Percentiles rank a stretch among this genome's conserved stretches.
Conservation (phyloP, 257 asterid genomes). For the Scutellaria minor region DNA sequence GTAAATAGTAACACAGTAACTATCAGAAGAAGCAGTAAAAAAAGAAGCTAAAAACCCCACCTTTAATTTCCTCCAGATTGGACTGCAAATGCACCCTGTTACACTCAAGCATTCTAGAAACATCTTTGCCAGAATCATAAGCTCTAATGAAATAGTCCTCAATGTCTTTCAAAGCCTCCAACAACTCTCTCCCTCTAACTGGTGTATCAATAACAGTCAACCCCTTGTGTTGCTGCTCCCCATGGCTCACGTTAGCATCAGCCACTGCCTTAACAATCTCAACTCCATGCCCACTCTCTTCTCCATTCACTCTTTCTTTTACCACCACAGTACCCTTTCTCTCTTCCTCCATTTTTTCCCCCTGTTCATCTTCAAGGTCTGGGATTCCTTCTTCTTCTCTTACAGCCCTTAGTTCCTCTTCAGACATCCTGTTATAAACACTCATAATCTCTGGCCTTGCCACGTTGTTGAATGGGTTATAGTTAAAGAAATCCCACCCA, state of each 20-base stretch:
- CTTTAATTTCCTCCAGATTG: slow-evolving; percentile 84
- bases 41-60: slow-evolving; percentile 36
- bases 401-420: slow-evolving; percentile 84
- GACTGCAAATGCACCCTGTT: slow-evolving; percentile 83
- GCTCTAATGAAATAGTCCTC: slow-evolving; percentile 84
- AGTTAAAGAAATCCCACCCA: slow-evolving; percentile 96
- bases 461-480: slow-evolving; percentile 69
- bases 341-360: slow-evolving; percentile 47
- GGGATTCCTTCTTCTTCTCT: slow-evolving; percentile 94
- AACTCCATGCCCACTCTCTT: slow-evolving; percentile 36
- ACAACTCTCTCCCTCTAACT: slow-evolving; percentile 79
- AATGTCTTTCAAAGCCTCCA: slow-evolving; percentile 84
- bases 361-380: slow-evolving; percentile 80
- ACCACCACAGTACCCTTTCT: slow-evolving; percentile 32
- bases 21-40: not conserved
- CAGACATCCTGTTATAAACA: slow-evolving; percentile 68
- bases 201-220: slow-evolving; percentile 71
- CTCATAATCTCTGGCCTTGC: slow-evolving; percentile 60
- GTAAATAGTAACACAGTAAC: not conserved
- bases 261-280: slow-evolving; percentile 50
- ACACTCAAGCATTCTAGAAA: slow-evolving; percentile 89
- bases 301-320: slow-evolving; percentile 39
- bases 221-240: slow-evolving; percentile 54
- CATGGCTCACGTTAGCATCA: slow-evolving; percentile 45
- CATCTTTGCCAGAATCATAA: slow-evolving; percentile 89